Evolutionary conservation across 2,329 filamentous ascomycete species (phyloP).

Genomic region (Trichoderma cornu-damae): DNA sequence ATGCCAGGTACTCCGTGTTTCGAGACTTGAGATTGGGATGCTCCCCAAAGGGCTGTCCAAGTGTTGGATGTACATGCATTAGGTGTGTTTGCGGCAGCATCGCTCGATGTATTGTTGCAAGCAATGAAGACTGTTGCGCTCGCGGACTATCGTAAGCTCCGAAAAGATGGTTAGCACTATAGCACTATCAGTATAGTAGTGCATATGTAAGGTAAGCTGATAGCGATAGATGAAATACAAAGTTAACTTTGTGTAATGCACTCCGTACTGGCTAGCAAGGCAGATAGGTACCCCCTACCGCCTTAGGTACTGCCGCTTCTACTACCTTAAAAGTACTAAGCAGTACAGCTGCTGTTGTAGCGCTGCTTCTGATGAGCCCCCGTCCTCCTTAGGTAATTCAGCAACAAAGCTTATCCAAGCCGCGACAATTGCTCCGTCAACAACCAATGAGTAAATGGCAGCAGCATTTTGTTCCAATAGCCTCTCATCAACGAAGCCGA

Average conservation of each 20-base stretch:
- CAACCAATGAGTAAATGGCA: background rate
- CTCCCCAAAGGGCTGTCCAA: background rate
- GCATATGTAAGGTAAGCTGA: too few species aligned
- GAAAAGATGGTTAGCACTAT: background rate
- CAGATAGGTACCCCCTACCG: background rate
- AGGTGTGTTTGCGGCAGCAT: background rate
- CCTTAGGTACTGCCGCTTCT: too few species aligned
- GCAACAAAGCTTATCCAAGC: constrained; percentile 7
- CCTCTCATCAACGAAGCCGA: background rate
- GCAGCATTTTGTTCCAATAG: background rate
- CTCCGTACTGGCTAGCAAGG: too few species aligned
- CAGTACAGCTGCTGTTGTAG: background rate
- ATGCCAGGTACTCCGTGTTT: background rate
- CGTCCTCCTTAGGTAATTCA: background rate
- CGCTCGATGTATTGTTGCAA: too few species aligned
- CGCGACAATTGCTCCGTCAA: background rate
- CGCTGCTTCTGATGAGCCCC: background rate
- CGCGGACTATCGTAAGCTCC: constrained; percentile 4
- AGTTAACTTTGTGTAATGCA: too few species aligned
- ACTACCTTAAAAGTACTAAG: too few species aligned
- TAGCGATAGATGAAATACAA: too few species aligned
- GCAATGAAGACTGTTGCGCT: background rate
- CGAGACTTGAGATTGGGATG: background rate
- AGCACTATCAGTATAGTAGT: too few species aligned
- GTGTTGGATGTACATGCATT: too few species aligned